A percentile compares a stretch with the other conserved stretches of the same genome.
phyloP scores from a whole-genome alignment of 257 asterid genomes.

The Solanum corneliomulleri region DNA sequence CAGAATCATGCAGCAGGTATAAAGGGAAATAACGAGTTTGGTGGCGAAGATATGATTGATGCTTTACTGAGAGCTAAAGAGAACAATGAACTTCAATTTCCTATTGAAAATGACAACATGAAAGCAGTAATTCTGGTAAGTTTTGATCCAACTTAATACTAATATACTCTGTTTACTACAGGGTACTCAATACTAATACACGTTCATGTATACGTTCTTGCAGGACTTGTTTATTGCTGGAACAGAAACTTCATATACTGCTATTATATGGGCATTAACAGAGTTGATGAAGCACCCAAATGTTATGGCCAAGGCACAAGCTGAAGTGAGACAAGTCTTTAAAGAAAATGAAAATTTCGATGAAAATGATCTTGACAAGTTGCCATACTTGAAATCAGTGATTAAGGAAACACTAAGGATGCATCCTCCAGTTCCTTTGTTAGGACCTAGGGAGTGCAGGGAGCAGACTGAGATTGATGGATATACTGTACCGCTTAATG shows the following conservation, averaged over 20 bases:
- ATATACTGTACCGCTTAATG: background rate
- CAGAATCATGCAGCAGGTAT: background rate
- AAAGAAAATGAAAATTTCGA: background rate
- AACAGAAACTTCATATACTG: constrained; percentile 3
- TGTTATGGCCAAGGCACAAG: constrained; percentile 10
- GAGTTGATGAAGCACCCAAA: constrained; percentile 8
- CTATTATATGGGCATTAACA: constrained; percentile 6
- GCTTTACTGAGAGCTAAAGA: background rate
- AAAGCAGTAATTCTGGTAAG: constrained; percentile 8
- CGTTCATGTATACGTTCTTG: background rate
- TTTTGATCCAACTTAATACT: background rate
- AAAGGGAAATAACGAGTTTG: background rate
- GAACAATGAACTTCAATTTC: background rate
- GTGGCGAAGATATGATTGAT: constrained; percentile 2
- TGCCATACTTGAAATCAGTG: background rate
- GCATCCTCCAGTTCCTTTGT: constrained; percentile 2
- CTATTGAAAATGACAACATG: constrained; percentile 3
- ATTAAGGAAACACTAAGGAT: constrained; percentile 12
- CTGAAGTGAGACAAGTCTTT: constrained; percentile 1
- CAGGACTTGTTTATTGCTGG: constrained; percentile 7
- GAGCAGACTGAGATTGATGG: background rate
- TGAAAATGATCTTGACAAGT: background rate
- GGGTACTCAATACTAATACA: background rate
- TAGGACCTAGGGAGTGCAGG: constrained; percentile 8
- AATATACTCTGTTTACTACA: background rate